Evolutionary conservation across 2,329 filamentous ascomycete genomes (phyloP), one percentile per base, ranked within the genome.

Genomic region (Elsinoe necatrix): DNA sequence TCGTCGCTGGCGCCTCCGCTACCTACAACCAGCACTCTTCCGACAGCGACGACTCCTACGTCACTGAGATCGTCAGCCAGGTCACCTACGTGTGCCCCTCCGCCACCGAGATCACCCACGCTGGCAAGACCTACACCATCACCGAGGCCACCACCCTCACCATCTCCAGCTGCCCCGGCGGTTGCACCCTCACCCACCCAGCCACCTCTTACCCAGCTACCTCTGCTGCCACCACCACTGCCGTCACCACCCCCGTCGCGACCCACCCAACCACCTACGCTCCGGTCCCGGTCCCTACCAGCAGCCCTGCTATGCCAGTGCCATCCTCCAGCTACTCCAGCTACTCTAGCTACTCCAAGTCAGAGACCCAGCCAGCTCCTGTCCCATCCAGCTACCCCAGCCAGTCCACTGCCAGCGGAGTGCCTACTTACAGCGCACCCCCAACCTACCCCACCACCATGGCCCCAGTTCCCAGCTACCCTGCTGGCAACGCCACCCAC

Each of bases 181-280:
- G 27, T 14, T 69, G 66, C 66, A 69, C 77, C 48, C 74, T 82
- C 63, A 78, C 76, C 54, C 72, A 75, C 76, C 54, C 72, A 75
- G 66, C 75, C 80, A 59, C 70, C 79, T 63, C 64, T 69, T 62
- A 77, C 16, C 77, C 56, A 69, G 82, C 61, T 81, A 77, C 64
- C 27, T 66, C 64, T 68, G 57, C 54, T 4, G 56, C 56, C 41
- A 58, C 34, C 55, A 57, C 54, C 43, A 45, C 56, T 52, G 42
- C 50, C 56, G 21, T n/a, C n/a, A n/a, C n/a, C 55, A 57, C 54
- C 43, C 48, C 56, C 54, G 42, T 54, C 56, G 21, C 37, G 23
- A 23, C 45, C 16, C 45, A 51, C 54, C 47, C 57, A 29, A 51
- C 54, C 18, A 34, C 56, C 11, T 45, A 39, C 39, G 34, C 20